Evolutionary conservation across 305 asterid genomes (phyloP), one percentile per base, ranked within the genome.

Genomic region (Fraxinus albicans): DNA sequence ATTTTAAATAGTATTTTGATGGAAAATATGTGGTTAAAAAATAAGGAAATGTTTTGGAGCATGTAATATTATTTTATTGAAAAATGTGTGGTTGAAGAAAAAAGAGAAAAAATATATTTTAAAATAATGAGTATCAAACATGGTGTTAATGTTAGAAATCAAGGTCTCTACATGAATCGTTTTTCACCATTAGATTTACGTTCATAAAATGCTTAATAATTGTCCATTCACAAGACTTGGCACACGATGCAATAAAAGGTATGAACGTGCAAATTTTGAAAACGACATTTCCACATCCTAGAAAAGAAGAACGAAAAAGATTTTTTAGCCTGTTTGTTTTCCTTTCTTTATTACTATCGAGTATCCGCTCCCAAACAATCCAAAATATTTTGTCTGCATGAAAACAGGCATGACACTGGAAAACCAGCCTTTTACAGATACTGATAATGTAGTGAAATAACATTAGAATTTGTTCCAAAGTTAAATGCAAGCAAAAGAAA

Each of bases 401-500:
- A 36, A 79, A 82, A 83, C 72, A 80, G 82, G 84, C 83, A 88
- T 86, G 81, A 86, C 80, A 77, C 80, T 76, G 81, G 86, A 63
- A 82, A 79, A 82, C 86, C 81, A 83, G 42, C 83, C 89, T 81
- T 90, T 88, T 80, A 63, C 76, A 86, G 94, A 90, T 90, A 85
- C 90, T 87, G 93, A 89, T 83, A 90, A 82, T 88, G 91, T 90
- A 86, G 82, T 69, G 38, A 69, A 29, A 75, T 79, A 82, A 77
- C 84, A 83, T 25, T 79, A 87, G 96, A 91, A 94, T 89, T 88
- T 91, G 89, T 94, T 94, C 98, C 89, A 89, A 90, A 87, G 91
- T 85, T 84, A 85, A 84, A 83, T 87, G 90, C 88, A 88, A 81
- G 82, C 65, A 79, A 82, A 87, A 84, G 77, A 82, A 85, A 79